Base-by-base conservation (phyloP, 2,329 filamentous ascomycete genomes). In the Hirsutella rhossiliensis region DNA sequence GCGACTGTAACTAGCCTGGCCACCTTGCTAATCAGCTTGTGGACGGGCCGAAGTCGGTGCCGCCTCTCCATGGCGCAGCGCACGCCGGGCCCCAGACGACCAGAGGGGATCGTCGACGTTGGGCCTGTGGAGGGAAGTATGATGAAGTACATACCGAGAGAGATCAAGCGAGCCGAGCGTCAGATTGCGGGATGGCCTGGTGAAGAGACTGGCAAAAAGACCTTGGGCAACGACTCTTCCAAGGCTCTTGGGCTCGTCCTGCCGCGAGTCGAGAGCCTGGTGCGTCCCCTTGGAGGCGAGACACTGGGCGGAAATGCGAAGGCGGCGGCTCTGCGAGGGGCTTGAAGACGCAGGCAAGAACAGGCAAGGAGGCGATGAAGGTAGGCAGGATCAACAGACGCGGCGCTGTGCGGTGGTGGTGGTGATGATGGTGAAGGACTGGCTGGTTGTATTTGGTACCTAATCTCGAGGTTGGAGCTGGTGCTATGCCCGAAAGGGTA, bases 1-100 rank as follows among this genome's bases (percentile, higher is more conserved):
- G 23, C 9, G 5, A 27, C 45, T 46, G 49, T 54, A 41, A 51
- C 44, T 40, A 56, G 42, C 40, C 50, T 48, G 44, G 50, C 58
- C 57, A 62, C 38, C 45, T 50, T 53, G 44, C 47, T 44, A 28
- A 62, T 63, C 48, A 63, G 61, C 47, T 52, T 60, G 40, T 53
- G 50, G 27, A 62, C 40, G 11, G 44, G 36, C 11, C 19, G 43
- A 15, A 20, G 23, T n/a, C 31, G 42, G 7, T 4, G 17, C 18
- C 23, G 40, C 17, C 38, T 20, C n/a, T 47, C 36, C 40, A 45
- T 47, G 40, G 13, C 19, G 31, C 30, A 39, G 11, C 12, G n/a
- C 38, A 7, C 38, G 15, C 19, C 13, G 12, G 19, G 19, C 11
- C 11, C 19, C 23, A 27, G 23, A 23, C 11, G 17, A 39, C 38